A percentile compares a stretch with the other conserved stretches of the same genome.
Conservation (phyloP, 805 yeast genomes). For the Diddensiella santjacobensis region DNA sequence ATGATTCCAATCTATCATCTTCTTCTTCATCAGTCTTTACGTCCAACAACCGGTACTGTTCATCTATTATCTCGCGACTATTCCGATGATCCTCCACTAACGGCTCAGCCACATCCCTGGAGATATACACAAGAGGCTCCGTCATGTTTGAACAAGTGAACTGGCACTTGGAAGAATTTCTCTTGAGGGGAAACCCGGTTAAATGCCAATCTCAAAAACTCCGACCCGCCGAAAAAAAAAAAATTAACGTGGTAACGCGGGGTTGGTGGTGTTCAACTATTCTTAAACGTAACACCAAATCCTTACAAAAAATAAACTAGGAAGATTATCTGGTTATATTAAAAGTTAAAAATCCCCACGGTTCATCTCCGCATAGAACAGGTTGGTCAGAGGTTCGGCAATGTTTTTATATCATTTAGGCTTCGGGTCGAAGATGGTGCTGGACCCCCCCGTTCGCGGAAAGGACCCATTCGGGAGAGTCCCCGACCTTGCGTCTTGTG, state of each 20-base stretch:
- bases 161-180: neutral
- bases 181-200: neutral
- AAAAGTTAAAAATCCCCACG: too few species aligned
- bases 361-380: too few species aligned
- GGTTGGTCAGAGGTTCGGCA: too few species aligned
- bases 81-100: neutral
- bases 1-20: conserved; percentile 7
- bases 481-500: too few species aligned
- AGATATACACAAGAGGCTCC: neutral
- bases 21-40: conserved; percentile 3
- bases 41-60: neutral
- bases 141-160: neutral
- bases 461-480: too few species aligned
- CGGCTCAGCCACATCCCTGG: neutral
- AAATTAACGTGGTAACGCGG: neutral
- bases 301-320: too few species aligned
- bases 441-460: too few species aligned
- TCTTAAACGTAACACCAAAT: too few species aligned
- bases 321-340: too few species aligned
- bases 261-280: neutral
- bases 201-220: neutral
- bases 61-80: neutral
- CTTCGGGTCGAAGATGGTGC: too few species aligned
- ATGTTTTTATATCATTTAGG: too few species aligned
- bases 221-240: neutral